These are phyloP conservation scores for Rosa multiflora DNA, from an alignment of 306 rosid genomes.

Conservation along the genomic window DNA sequence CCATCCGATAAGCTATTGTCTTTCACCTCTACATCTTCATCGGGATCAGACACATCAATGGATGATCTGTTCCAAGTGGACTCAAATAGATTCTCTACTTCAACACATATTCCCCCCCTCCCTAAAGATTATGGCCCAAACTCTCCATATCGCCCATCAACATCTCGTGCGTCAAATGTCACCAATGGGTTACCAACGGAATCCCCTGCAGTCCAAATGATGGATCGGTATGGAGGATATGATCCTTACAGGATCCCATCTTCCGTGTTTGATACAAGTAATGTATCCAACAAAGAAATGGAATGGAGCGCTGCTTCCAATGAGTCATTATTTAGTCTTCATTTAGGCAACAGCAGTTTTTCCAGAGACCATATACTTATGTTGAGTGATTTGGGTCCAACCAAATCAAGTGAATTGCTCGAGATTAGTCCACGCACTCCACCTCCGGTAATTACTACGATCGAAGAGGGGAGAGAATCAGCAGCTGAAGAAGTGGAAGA, in stretches of 20 bases:
- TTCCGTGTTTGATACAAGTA: conserved; percentile 48
- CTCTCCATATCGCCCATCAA: conserved; percentile 23
- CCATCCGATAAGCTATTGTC: conserved; percentile 19
- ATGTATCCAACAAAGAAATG: conserved; percentile 30
- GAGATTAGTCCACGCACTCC: conserved; percentile 29
- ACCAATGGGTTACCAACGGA: conserved; percentile 33
- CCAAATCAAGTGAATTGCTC: conserved; percentile 42
- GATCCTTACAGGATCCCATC: conserved; percentile 69
- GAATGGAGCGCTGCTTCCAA: conserved; percentile 88
- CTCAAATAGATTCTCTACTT: not conserved
- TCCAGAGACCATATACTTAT: conserved; percentile 37
- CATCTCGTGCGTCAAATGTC: conserved; percentile 29
- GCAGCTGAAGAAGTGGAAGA: conserved; percentile 24
- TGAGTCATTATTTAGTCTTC: conserved; percentile 87
- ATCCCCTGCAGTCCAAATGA: conserved; percentile 47
- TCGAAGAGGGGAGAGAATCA: conserved; percentile 18
- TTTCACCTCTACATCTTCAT: conserved; percentile 30
- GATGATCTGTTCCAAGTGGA: conserved; percentile 32
- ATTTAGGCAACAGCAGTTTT: conserved; percentile 56
- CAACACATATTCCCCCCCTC: conserved; percentile 11
- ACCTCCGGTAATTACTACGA: conserved; percentile 13
- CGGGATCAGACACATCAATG: conserved; percentile 29
- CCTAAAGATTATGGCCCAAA: conserved; percentile 1
- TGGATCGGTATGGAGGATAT: conserved; percentile 59
- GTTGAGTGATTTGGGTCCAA: conserved; percentile 29